A percentile compares a stretch with the other conserved stretches of the same genome.
Conservation (phyloP, 495 filamentous ascomycete genomes). For the Aspergillus conjunctus region DNA sequence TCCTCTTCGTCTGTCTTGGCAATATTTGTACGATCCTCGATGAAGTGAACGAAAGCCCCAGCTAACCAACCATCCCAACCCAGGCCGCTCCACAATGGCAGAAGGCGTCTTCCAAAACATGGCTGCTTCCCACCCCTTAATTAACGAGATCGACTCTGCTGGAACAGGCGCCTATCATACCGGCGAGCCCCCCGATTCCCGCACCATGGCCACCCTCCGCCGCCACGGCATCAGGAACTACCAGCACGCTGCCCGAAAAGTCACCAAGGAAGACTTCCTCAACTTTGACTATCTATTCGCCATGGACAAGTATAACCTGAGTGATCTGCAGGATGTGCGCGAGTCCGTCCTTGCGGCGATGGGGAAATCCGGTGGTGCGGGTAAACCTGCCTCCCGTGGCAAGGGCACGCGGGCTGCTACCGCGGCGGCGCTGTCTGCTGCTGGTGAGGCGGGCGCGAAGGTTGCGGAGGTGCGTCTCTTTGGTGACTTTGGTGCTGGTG, state of each 20-base stretch:
- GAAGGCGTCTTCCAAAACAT: conserved; percentile 86
- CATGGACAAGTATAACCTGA: conserved; percentile 87
- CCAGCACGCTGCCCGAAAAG: conserved; percentile 73
- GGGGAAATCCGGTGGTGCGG: conserved; percentile 34
- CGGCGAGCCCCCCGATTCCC: conserved; percentile 71
- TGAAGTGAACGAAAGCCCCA: background rate
- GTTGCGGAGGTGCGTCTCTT: conserved; percentile 72
- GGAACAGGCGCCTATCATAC: conserved; percentile 86
- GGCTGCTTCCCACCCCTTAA: conserved; percentile 57
- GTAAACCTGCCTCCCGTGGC: conserved; percentile 27
- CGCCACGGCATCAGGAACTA: conserved; percentile 75
- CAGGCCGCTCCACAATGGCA: conserved; percentile 83
- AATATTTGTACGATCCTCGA: conserved; percentile 75
- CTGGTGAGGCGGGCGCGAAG: conserved; percentile 35
- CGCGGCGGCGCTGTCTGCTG: conserved; percentile 32
- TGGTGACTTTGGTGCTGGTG: conserved; percentile 73
- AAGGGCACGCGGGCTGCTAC: conserved; percentile 32
- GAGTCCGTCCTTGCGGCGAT: conserved; percentile 53
- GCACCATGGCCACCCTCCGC: conserved; percentile 80
- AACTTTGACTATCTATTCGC: conserved; percentile 91
- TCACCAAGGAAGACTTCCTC: conserved; percentile 70
- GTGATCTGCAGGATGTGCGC: conserved; percentile 62
- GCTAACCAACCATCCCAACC: conserved; percentile 16
- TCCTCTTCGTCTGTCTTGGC: conserved; percentile 94
- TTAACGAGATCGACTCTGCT: conserved; percentile 79